Conservation (phyloP, 805 yeast species). For the Schwanniomyces occidentalis region DNA sequence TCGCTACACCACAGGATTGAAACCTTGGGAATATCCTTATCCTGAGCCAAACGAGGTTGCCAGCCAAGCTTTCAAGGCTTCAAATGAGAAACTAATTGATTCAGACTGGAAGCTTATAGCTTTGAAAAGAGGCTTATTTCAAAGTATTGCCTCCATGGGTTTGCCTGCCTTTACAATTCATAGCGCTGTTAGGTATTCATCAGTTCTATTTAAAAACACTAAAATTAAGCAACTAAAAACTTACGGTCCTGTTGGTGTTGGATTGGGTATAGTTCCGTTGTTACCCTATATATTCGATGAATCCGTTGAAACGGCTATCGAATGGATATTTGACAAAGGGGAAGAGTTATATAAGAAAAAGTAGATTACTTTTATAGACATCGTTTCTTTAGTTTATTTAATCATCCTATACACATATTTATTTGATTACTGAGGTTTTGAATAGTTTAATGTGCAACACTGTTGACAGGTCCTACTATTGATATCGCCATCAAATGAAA, state of each 20-base stretch:
- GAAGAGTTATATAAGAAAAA: constrained; percentile 27
- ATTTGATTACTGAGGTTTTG: constrained; percentile 47
- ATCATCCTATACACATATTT: not conserved
- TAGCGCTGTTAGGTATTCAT: constrained; percentile 69
- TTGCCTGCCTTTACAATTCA: constrained; percentile 86
- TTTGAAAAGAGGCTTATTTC: constrained; percentile 75
- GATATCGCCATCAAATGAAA: constrained; percentile 62
- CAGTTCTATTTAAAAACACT: constrained; percentile 58
- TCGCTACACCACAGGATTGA: constrained; percentile 54
- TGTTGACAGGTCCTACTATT: constrained; percentile 67
- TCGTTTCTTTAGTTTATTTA: not conserved
- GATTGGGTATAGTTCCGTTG: constrained; percentile 73
- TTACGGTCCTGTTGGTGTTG: constrained; percentile 79
- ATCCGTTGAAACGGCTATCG: constrained; percentile 74
- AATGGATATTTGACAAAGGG: constrained; percentile 57
- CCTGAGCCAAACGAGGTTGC: constrained; percentile 40
- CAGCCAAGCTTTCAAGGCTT: constrained; percentile 28
- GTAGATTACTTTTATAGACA: constrained; percentile 1
- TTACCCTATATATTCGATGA: constrained; percentile 80
- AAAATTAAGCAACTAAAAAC: constrained; percentile 49
- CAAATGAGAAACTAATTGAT: constrained; percentile 32
- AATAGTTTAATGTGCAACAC: constrained; percentile 73
- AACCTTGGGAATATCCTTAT: constrained; percentile 65
- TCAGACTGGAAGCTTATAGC: constrained; percentile 69
- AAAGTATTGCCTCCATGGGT: constrained; percentile 82